A percentile compares a stretch with the other conserved stretches of the same genome.
These are phyloP conservation scores for Hydnomerulius pinastri DNA, from an alignment of 768 basidiomycete genomes.

Conservation along the genomic window DNA sequence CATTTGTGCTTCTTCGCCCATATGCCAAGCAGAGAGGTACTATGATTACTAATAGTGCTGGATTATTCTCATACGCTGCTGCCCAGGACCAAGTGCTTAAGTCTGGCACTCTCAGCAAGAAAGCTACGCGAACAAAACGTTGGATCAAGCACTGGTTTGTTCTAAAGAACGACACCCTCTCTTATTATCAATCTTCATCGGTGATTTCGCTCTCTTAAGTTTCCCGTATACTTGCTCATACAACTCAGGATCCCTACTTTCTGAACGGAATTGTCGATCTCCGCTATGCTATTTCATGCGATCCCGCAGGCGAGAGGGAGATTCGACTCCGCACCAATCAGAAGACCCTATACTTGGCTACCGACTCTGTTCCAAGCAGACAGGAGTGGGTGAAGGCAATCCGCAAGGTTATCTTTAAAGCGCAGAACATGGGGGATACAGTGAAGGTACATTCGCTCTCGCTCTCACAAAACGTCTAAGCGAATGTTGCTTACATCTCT, in stretches of 20 bases:
- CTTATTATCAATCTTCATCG: slow-evolving; percentile 95
- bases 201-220: slow-evolving; percentile 44
- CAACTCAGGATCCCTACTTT: slow-evolving; percentile 89
- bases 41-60: slow-evolving; percentile 10
- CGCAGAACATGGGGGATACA: slow-evolving; percentile 93
- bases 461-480: background rate
- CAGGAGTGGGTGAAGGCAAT: slow-evolving; percentile 98
- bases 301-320: slow-evolving; percentile 72
- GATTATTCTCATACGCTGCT: slow-evolving; percentile 14
- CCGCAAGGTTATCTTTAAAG: slow-evolving; percentile 91
- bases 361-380: slow-evolving; percentile 80
- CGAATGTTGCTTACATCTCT: slow-evolving; percentile 7
- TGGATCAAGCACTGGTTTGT: slow-evolving; percentile 98
- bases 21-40: slow-evolving; percentile 86
- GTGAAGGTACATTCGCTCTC: slow-evolving; percentile 66
- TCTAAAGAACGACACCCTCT: slow-evolving; percentile 92
- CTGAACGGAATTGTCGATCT: slow-evolving; percentile 95
- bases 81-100: slow-evolving; percentile 87
- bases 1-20: slow-evolving; percentile 97
- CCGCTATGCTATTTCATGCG: slow-evolving; percentile 90
- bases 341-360: slow-evolving; percentile 67
- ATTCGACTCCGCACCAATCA: slow-evolving; percentile 85
- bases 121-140: slow-evolving; percentile 83
- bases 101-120: slow-evolving; percentile 88
- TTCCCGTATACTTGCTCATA: slow-evolving; percentile 6